Percentiles rank a stretch among this genome's conserved stretches.
phyloP scores from a whole-genome alignment of 371 early-diverging fungal species.

The Blyttiomyces sp. region DNA sequence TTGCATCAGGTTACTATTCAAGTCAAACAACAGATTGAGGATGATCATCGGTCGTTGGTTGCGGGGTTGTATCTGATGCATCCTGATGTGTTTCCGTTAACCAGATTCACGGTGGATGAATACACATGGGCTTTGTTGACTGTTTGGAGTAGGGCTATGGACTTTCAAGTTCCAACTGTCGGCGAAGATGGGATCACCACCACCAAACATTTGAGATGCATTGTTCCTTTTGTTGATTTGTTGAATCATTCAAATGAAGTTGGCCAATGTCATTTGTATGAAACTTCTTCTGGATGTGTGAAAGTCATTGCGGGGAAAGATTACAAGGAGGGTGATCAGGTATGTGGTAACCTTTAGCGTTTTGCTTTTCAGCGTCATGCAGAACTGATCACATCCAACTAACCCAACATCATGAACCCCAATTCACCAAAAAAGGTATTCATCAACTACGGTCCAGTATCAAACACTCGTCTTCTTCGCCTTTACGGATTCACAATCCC shows the following conservation, averaged over 20 bases:
- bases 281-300: slow-evolving; percentile 10
- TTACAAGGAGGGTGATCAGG: slow-evolving; percentile 30
- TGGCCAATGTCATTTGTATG: slow-evolving; percentile 18
- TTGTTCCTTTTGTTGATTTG: slow-evolving; percentile 36
- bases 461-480: slow-evolving; percentile 21
- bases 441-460: slow-evolving; percentile 27
- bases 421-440: slow-evolving; percentile 13
- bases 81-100: slow-evolving; percentile 18
- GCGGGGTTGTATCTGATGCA: slow-evolving; percentile 2
- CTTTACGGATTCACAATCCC: slow-evolving; percentile 33
- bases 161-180: slow-evolving; percentile 13
- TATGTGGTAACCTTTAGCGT: neutral
- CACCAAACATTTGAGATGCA: slow-evolving; percentile 13
- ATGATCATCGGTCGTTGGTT: slow-evolving; percentile 14
- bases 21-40: slow-evolving; percentile 17
- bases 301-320: slow-evolving; percentile 28
- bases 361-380: neutral
- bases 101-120: slow-evolving; percentile 15
- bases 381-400: no score
- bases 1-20: slow-evolving; percentile 16
- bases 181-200: neutral
- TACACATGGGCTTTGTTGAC: slow-evolving; percentile 38
- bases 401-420: no score
- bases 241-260: slow-evolving; percentile 23
- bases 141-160: slow-evolving; percentile 30